Conservation (phyloP, 2,329 filamentous ascomycete species). For the Cadophora sp. region DNA sequence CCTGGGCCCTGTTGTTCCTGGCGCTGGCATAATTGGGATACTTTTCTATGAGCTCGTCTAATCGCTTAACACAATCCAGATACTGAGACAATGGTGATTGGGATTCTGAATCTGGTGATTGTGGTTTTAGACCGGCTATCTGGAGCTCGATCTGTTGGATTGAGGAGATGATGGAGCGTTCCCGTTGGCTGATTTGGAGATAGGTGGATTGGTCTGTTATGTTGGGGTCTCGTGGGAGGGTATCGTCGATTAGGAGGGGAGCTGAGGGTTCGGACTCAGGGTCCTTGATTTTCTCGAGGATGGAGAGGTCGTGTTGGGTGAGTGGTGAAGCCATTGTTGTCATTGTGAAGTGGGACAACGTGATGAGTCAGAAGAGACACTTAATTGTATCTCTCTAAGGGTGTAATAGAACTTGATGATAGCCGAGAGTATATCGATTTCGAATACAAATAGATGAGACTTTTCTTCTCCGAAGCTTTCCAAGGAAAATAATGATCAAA, state of each 20-base stretch:
- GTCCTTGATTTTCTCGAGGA: constrained; percentile 72
- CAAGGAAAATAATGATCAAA: background rate
- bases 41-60: constrained; percentile 62
- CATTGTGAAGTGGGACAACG: background rate
- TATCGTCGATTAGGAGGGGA: constrained; percentile 58
- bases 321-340: constrained; percentile 55
- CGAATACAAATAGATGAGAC: background rate
- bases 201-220: constrained; percentile 59
- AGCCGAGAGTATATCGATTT: background rate
- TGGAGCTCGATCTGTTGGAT: constrained; percentile 63
- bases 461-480: too few species aligned
- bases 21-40: constrained; percentile 74
- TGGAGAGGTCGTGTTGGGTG: constrained; percentile 63
- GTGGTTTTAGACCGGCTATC: constrained; percentile 48
- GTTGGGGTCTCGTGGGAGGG: constrained; percentile 61
- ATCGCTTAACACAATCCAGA: constrained; percentile 51
- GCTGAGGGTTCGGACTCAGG: constrained; percentile 66
- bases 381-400: background rate
- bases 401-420: background rate
- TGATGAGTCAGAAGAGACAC: background rate
- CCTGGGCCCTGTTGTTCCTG: constrained; percentile 77
- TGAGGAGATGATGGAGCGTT: constrained; percentile 59
- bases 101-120: constrained; percentile 12
- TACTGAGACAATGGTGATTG: constrained; percentile 52
- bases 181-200: constrained; percentile 54